Conservation (phyloP, 2,329 filamentous ascomycete species). For the Camptophora hylomeconis region DNA sequence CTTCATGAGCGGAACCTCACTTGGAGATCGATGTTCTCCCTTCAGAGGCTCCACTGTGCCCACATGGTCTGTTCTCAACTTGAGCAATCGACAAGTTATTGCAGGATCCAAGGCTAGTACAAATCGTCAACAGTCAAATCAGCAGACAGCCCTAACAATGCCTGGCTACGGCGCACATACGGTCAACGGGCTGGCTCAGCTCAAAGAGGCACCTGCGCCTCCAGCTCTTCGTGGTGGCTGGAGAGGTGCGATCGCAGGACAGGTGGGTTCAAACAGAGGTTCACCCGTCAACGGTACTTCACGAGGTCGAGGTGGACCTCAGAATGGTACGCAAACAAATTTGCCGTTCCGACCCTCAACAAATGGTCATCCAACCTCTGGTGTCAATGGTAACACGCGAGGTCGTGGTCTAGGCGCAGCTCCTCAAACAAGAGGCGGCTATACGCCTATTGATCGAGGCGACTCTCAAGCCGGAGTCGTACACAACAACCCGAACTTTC, state of each 20-base stretch:
- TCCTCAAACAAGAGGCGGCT: constrained; percentile 21
- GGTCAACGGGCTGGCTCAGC: constrained; percentile 48
- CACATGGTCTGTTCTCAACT: constrained; percentile 75
- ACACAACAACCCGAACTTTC: constrained; percentile 42
- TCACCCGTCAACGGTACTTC: constrained; percentile 9
- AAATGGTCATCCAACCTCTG: constrained; percentile 8
- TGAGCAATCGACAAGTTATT: constrained; percentile 69
- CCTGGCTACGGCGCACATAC: constrained; percentile 44
- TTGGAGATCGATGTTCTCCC: constrained; percentile 77
- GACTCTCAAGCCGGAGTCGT: constrained; percentile 42
- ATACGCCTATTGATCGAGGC: constrained; percentile 31
- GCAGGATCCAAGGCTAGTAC: constrained; percentile 34
- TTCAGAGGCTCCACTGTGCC: constrained; percentile 92
- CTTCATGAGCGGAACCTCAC: constrained; percentile 93
- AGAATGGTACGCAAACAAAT: constrained; percentile 11
- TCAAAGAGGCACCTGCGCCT: constrained; percentile 42
- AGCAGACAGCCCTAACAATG: constrained; percentile 40
- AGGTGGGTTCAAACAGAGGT: constrained; percentile 25
- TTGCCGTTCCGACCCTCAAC: constrained; percentile 12
- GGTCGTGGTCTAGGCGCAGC: constrained; percentile 6
- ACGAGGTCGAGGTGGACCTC: constrained; percentile 21
- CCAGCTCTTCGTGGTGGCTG: constrained; percentile 46
- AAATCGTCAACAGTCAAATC: constrained; percentile 34
- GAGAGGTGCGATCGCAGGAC: constrained; percentile 41
- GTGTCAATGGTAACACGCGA: constrained; percentile 5